phyloP scores from a whole-genome alignment of 495 filamentous ascomycete species.

The Pyronema domesticum region DNA sequence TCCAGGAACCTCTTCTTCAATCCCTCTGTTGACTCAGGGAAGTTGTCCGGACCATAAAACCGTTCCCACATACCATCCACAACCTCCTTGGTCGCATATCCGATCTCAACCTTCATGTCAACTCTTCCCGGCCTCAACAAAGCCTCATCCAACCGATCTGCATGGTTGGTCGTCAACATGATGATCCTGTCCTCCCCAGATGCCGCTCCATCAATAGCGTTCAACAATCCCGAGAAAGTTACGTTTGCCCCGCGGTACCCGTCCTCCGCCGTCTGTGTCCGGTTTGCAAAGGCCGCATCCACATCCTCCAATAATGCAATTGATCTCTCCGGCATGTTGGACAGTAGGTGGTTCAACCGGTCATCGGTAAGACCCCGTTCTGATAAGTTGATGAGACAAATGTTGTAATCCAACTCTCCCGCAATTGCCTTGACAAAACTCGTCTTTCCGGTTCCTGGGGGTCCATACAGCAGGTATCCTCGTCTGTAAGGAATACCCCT shows the following conservation, averaged over 20 bases:
- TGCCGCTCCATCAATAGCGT: slow-evolving; percentile 87
- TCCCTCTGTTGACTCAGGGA: not conserved
- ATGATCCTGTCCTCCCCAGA: slow-evolving; percentile 85
- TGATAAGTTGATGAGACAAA: slow-evolving; percentile 84
- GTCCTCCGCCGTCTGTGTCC: slow-evolving; percentile 52
- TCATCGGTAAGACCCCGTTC: slow-evolving; percentile 89
- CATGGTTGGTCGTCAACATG: slow-evolving; percentile 89
- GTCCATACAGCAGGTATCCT: slow-evolving; percentile 67
- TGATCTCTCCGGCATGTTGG: slow-evolving; percentile 70
- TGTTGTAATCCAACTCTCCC: slow-evolving; percentile 79
- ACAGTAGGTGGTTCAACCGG: slow-evolving; percentile 68
- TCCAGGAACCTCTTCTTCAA: not conserved
- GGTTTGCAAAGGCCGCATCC: slow-evolving; percentile 64
- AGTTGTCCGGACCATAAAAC: slow-evolving; percentile 48
- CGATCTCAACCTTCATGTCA: slow-evolving; percentile 80
- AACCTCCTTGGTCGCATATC: slow-evolving; percentile 71
- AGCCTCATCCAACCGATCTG: slow-evolving; percentile 73
- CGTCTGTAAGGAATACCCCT: slow-evolving; percentile 64
- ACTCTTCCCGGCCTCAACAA: slow-evolving; percentile 81
- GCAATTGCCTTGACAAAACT: slow-evolving; percentile 93
- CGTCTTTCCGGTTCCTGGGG: slow-evolving; percentile 87
- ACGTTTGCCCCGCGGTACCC: slow-evolving; percentile 82
- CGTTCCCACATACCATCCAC: slow-evolving; percentile 79
- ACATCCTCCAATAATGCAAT: slow-evolving; percentile 85
- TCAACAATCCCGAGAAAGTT: slow-evolving; percentile 85